These are phyloP conservation scores for Metschnikowia aberdeeniae DNA, from an alignment of 805 yeast species.

Conservation along the genomic window DNA sequence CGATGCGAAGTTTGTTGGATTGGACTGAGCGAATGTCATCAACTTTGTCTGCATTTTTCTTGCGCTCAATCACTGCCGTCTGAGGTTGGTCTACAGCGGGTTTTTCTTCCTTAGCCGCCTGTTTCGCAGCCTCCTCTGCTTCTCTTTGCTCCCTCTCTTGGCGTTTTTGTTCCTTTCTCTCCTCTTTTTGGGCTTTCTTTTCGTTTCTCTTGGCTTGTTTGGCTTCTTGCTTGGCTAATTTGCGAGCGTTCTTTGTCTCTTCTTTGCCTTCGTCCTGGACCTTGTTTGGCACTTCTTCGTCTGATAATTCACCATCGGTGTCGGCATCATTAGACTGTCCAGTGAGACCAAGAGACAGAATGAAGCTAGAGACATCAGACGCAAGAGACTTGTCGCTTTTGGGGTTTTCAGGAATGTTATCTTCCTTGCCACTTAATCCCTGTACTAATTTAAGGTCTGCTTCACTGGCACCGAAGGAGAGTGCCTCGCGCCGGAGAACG, in stretches of 20 bases:
- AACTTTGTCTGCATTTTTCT: conserved; percentile 23
- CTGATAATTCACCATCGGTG: conserved; percentile 18
- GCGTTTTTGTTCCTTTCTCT: conserved; percentile 29
- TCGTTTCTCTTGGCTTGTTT: conserved; percentile 27
- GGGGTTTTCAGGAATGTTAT: conserved; percentile 35
- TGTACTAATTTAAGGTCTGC: conserved; percentile 67
- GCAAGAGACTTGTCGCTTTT: conserved; percentile 41
- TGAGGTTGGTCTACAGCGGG: conserved; percentile 5
- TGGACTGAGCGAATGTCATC: conserved; percentile 46
- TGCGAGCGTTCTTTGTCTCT: conserved; percentile 5
- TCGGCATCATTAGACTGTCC: conserved; percentile 18
- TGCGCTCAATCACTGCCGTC: conserved; percentile 1
- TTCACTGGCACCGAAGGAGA: conserved; percentile 81
- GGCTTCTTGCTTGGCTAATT: conserved; percentile 9
- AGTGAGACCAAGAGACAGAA: conserved; percentile 62
- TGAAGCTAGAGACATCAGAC: conserved; percentile 55
- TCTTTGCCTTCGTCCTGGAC: conserved; percentile 7
- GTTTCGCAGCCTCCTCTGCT: conserved; percentile 20
- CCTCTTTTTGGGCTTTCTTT: conserved; percentile 37
- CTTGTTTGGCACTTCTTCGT: conserved; percentile 14
- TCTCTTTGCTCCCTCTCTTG: conserved; percentile 26
- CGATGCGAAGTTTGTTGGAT: conserved; percentile 53
- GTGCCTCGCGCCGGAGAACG: conserved; percentile 64
- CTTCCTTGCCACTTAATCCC: conserved; percentile 51
- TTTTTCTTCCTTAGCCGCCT: conserved; percentile 21